Evolutionary conservation across 306 rosid species (phyloP).

Genomic region (Rubus idaeus): DNA sequence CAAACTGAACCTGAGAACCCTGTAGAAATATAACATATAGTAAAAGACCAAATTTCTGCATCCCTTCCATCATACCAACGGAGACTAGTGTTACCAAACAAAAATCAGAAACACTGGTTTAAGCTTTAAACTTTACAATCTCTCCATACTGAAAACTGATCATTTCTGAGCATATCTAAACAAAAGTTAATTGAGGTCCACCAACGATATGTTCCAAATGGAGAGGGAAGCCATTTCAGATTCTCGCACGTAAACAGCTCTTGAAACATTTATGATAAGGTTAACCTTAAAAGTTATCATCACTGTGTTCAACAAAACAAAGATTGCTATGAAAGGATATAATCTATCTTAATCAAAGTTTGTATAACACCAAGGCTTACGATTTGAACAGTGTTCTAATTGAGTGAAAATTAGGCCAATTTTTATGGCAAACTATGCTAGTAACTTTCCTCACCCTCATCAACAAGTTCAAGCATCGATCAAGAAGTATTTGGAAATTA

Average conservation of each 20-base stretch:
- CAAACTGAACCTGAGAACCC: slow-evolving; percentile 53
- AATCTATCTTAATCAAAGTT: not conserved
- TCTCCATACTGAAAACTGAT: not conserved
- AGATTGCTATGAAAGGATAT: not conserved
- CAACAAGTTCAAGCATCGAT: not conserved
- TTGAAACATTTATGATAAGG: not conserved
- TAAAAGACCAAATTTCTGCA: slow-evolving; percentile 4
- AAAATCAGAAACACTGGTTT: not conserved
- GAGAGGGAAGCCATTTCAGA: not conserved
- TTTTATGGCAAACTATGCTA: not conserved
- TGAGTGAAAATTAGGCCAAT: not conserved
- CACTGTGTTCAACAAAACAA: not conserved
- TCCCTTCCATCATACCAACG: not conserved
- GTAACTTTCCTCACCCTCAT: not conserved
- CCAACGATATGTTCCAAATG: not conserved
- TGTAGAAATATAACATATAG: slow-evolving; percentile 33
- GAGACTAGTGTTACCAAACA: slow-evolving; percentile 8
- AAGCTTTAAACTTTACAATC: not conserved
- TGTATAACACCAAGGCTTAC: not conserved
- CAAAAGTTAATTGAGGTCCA: not conserved
- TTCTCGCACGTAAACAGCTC: not conserved
- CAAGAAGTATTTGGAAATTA: not conserved
- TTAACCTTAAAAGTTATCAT: not conserved
- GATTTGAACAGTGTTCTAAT: not conserved
- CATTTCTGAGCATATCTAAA: not conserved